Evolutionary conservation across 1,284 basidiomycete genomes (phyloP).

Genomic region (Amylostereum chailletii): DNA sequence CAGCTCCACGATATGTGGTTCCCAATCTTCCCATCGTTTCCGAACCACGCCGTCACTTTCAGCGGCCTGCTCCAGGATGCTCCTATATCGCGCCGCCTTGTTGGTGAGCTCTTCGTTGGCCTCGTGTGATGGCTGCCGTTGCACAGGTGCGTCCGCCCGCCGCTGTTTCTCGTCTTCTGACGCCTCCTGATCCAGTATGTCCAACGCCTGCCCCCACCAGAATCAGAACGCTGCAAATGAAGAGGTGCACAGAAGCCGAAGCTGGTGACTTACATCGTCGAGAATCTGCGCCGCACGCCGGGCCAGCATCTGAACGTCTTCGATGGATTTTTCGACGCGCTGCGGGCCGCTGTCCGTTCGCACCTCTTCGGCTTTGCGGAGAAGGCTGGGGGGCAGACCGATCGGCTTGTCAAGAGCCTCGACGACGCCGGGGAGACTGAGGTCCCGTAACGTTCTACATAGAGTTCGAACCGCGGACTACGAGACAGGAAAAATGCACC

Average conservation of each 20-base stretch:
- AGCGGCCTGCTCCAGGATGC: conserved; percentile 65
- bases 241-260: neutral
- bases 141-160: conserved; percentile 31
- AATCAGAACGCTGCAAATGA: neutral
- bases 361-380: conserved; percentile 85
- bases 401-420: conserved; percentile 85
- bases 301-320: conserved; percentile 66
- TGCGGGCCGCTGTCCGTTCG: conserved; percentile 69
- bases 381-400: conserved; percentile 81
- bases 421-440: conserved; percentile 80
- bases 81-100: conserved; percentile 65
- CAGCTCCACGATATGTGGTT: conserved; percentile 61
- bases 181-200: conserved; percentile 83
- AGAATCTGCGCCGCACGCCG: conserved; percentile 56
- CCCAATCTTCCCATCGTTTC: conserved; percentile 85
- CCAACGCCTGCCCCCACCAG: conserved; percentile 55
- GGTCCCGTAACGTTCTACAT: conserved; percentile 54
- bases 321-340: conserved; percentile 64
- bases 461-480: conserved; percentile 3
- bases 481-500: conserved; percentile 16
- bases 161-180: conserved; percentile 76
- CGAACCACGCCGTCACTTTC: conserved; percentile 71
- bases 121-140: conserved; percentile 63
- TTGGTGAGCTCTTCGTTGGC: conserved; percentile 70
- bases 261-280: conserved; percentile 52